Percentiles rank a stretch among this genome's conserved stretches.
Evolutionary conservation across 2,329 filamentous ascomycete genomes (phyloP).

Genomic region (Beauveria medogensis): DNA sequence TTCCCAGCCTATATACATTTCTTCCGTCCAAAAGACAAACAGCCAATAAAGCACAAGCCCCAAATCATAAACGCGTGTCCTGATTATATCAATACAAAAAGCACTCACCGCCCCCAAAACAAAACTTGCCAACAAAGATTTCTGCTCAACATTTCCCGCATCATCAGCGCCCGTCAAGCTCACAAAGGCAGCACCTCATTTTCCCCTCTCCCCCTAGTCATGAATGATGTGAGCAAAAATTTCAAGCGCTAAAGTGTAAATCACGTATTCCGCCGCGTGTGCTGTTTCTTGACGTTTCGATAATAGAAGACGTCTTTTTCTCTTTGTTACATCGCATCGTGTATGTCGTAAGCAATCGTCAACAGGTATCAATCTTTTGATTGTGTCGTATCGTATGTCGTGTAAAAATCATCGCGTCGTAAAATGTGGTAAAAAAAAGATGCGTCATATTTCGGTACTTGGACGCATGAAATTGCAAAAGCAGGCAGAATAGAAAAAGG

Average conservation of each 20-base stretch:
- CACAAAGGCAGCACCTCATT: background rate
- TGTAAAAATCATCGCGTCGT: background rate
- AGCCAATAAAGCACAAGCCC: background rate
- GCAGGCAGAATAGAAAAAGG: background rate
- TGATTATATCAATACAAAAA: background rate
- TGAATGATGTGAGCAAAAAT: background rate
- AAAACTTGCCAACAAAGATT: background rate
- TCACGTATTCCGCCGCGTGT: background rate
- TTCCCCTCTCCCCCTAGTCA: background rate
- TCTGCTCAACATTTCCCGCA: background rate
- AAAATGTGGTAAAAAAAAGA: background rate
- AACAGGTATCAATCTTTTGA: background rate
- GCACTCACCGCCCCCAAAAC: background rate
- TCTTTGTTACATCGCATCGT: constrained; percentile 1
- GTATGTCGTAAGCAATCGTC: constrained; percentile 2
- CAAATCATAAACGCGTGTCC: background rate
- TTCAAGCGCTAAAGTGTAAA: background rate
- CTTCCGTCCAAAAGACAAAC: background rate
- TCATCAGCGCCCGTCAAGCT: background rate
- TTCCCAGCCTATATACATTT: background rate
- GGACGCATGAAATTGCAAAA: background rate
- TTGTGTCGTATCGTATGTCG: background rate
- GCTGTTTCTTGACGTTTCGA: background rate
- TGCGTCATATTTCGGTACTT: background rate
- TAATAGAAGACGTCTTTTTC: background rate